Evolutionary conservation across 108 stramenopile genomes (phyloP).

Genomic region (Cylindrotheca fusiformis): DNA sequence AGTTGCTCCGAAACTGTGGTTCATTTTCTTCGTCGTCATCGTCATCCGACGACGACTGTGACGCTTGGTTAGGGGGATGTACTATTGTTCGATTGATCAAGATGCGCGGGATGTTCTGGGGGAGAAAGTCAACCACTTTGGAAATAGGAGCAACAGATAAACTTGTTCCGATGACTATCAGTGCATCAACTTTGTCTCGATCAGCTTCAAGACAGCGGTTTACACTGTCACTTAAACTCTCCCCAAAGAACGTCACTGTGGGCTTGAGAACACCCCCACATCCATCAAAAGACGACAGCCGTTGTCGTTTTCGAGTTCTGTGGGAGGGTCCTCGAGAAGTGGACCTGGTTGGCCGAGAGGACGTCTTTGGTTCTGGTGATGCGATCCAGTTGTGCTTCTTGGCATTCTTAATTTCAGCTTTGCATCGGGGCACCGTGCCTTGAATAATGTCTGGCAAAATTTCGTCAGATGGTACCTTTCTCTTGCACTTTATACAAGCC

Average conservation of each 20-base stretch:
- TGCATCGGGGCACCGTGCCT: conserved; percentile 64
- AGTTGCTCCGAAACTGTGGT: conserved; percentile 43
- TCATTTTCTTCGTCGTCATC: conserved; percentile 21
- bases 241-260: conserved; percentile 84
- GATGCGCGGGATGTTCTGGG: conserved; percentile 62
- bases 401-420: conserved; percentile 5
- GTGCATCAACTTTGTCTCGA: conserved; percentile 71
- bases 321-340: conserved; percentile 8
- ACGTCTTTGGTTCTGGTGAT: neutral
- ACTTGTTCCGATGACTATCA: conserved; percentile 87
- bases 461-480: conserved; percentile 41
- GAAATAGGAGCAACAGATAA: conserved; percentile 87
- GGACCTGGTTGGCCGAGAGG: conserved; percentile 2
- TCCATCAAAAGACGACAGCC: conserved; percentile 7
- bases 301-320: conserved; percentile 6
- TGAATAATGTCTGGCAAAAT: conserved; percentile 49
- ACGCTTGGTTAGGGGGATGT: conserved; percentile 20
- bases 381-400: conserved; percentile 6
- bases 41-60: neutral
- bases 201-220: conserved; percentile 58
- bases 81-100: conserved; percentile 84
- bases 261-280: conserved; percentile 87
- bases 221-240: conserved; percentile 61
- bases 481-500: conserved; percentile 57
- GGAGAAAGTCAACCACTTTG: conserved; percentile 69